Evolutionary conservation across 2,329 filamentous ascomycete genomes (phyloP).

Genomic region (Aspergillus oerlinghausenensis): DNA sequence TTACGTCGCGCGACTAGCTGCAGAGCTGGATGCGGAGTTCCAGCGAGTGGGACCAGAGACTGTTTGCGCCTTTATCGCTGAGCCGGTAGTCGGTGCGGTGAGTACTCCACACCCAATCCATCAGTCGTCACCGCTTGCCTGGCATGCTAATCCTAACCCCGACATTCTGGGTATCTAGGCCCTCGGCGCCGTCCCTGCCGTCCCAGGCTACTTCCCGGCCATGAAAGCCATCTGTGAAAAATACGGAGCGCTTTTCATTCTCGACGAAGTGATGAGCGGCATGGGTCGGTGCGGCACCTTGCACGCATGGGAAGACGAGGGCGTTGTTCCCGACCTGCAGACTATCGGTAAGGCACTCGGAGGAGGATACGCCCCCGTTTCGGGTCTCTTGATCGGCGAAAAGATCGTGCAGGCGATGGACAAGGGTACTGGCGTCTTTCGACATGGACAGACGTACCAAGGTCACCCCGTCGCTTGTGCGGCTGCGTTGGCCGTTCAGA

Average conservation of each 20-base stretch:
- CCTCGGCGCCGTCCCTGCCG: constrained; percentile 63
- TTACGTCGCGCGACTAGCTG: constrained; percentile 58
- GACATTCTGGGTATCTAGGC: constrained; percentile 38
- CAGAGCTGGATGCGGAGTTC: constrained; percentile 66
- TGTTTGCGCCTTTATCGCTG: constrained; percentile 68
- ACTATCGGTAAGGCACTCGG: constrained; percentile 58
- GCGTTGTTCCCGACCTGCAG: constrained; percentile 56
- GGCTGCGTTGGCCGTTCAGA: constrained; percentile 58
- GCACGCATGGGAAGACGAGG: constrained; percentile 57
- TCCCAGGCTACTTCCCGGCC: constrained; percentile 64
- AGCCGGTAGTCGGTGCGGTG: constrained; percentile 68
- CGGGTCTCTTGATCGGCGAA: constrained; percentile 50
- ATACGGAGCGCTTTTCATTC: constrained; percentile 68
- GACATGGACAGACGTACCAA: constrained; percentile 60
- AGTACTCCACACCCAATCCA: constrained; percentile 21
- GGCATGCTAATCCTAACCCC: neutral
- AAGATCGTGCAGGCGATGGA: constrained; percentile 47
- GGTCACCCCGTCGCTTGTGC: constrained; percentile 54
- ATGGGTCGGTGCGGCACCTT: constrained; percentile 56
- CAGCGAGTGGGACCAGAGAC: constrained; percentile 58
- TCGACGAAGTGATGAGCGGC: constrained; percentile 73
- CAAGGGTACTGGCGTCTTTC: constrained; percentile 47
- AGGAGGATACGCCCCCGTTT: constrained; percentile 53
- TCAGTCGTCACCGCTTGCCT: neutral
- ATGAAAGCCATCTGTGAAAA: constrained; percentile 65